phyloP scores from a whole-genome alignment of 2,329 filamentous ascomycete species.

The Fusarium marasasianum region DNA sequence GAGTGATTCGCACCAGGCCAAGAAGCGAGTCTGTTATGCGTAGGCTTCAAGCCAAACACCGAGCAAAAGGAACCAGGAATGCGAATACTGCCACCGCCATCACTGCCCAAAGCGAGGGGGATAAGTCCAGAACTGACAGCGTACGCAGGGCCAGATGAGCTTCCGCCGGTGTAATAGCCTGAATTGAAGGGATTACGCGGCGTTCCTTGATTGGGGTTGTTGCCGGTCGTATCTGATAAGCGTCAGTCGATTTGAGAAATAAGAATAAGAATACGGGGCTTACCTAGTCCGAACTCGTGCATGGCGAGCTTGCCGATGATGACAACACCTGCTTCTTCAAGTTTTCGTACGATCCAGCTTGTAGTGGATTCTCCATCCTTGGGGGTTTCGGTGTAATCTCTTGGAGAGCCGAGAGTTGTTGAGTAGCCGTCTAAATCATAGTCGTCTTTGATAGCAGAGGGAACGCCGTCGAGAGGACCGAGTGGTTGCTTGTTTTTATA shows the following conservation, averaged over 20 bases:
- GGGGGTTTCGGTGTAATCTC: constrained; percentile 65
- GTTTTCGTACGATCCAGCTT: constrained; percentile 75
- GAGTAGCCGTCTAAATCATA: constrained; percentile 79
- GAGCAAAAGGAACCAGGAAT: constrained; percentile 78
- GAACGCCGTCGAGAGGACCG: constrained; percentile 76
- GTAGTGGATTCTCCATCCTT: constrained; percentile 55
- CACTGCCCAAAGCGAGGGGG: constrained; percentile 76
- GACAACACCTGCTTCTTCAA: constrained; percentile 75
- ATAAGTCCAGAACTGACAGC: constrained; percentile 75
- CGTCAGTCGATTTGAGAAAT: constrained; percentile 4
- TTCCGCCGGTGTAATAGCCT: constrained; percentile 79
- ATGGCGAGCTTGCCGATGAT: constrained; percentile 78
- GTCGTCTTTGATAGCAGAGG: constrained; percentile 80
- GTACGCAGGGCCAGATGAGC: constrained; percentile 78
- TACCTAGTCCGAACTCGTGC: constrained; percentile 79
- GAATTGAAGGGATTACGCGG: constrained; percentile 79
- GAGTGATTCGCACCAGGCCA: constrained; percentile 68
- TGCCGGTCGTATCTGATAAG: constrained; percentile 73
- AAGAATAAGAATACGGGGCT: constrained; percentile 26
- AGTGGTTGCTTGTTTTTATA: constrained; percentile 66
- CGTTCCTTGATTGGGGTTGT: constrained; percentile 77
- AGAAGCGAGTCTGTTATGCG: constrained; percentile 72
- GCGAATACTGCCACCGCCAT: constrained; percentile 79
- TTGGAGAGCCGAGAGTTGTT: constrained; percentile 69
- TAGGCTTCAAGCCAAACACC: constrained; percentile 78